Conservation (phyloP, 2,329 filamentous ascomycete species). For the Ascochyta clinopodiicola region DNA sequence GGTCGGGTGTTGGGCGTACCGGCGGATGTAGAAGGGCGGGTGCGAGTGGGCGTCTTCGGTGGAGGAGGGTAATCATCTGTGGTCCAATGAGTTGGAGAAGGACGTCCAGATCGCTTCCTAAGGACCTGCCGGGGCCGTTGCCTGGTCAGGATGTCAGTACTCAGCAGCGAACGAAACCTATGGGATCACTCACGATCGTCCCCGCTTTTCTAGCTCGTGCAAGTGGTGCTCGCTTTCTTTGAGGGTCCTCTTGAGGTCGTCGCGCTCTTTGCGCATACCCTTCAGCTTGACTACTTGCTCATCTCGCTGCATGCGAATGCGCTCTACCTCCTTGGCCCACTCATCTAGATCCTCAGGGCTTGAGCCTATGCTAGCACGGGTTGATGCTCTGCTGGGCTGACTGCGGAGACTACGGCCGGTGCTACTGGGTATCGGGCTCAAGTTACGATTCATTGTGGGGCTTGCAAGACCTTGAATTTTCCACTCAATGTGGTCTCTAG, state of each 20-base stretch:
- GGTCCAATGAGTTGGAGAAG: conserved; percentile 10
- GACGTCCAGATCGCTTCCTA: conserved; percentile 19
- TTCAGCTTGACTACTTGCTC: conserved; percentile 44
- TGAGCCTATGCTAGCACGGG: conserved; percentile 25
- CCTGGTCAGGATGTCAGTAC: background rate
- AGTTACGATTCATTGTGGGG: conserved; percentile 12
- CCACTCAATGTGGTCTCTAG: conserved; percentile 19
- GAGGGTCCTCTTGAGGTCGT: conserved; percentile 39
- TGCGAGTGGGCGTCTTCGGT: conserved; percentile 15
- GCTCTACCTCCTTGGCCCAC: conserved; percentile 45
- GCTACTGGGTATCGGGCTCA: conserved; percentile 15
- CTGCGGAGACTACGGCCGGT: conserved; percentile 20
- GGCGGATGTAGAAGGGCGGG: conserved; percentile 17
- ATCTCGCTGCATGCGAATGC: conserved; percentile 42
- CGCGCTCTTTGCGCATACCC: conserved; percentile 39
- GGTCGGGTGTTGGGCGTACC: conserved; percentile 8
- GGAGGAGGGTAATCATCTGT: conserved; percentile 11
- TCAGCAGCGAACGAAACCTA: background rate
- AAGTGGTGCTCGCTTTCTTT: conserved; percentile 43
- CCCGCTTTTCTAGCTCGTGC: conserved; percentile 35
- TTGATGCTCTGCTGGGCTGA: conserved; percentile 27
- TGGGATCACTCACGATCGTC: conserved; percentile 8
- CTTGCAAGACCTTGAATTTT: conserved; percentile 18
- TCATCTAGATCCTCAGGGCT: conserved; percentile 30
- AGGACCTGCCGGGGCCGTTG: conserved; percentile 27